These are phyloP conservation scores for Daldinia eschscholtzii DNA, from an alignment of 2,329 filamentous ascomycete genomes.

Conservation along the genomic window DNA sequence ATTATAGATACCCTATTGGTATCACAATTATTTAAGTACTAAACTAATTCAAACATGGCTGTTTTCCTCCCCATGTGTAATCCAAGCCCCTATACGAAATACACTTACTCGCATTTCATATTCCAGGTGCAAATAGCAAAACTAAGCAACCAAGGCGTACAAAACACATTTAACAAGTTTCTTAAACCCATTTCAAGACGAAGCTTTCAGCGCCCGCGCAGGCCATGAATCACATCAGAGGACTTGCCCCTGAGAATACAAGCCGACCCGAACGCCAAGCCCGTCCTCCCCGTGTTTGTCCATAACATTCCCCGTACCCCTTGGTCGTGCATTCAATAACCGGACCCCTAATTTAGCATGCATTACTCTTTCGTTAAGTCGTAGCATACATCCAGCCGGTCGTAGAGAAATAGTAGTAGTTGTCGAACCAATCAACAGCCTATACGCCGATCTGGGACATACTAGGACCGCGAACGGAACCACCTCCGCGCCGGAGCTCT, in stretches of 20 bases:
- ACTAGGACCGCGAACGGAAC: constrained; percentile 61
- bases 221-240: constrained; percentile 6
- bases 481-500: constrained; percentile 64
- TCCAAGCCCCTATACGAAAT: constrained; percentile 4
- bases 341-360: not conserved
- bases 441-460: constrained; percentile 70
- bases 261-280: constrained; percentile 23
- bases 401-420: constrained; percentile 14
- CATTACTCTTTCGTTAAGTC: constrained; percentile 28
- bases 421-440: constrained; percentile 38
- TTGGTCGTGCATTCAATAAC: constrained; percentile 29
- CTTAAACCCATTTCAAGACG: constrained; percentile 7
- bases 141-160: constrained; percentile 13
- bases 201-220: constrained; percentile 9
- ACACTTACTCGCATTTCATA: constrained; percentile 15
- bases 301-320: not conserved
- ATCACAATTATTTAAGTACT: constrained; percentile 39
- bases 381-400: constrained; percentile 14
- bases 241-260: constrained; percentile 12
- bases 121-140: constrained; percentile 25
- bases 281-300: constrained; percentile 12
- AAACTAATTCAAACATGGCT: constrained; percentile 30
- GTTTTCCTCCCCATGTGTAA: constrained; percentile 19
- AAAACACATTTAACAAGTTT: constrained; percentile 5
- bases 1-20: constrained; percentile 36